Base-by-base conservation (phyloP, 2,329 filamentous ascomycete species). In the Hymenoscyphus fraxineus region DNA sequence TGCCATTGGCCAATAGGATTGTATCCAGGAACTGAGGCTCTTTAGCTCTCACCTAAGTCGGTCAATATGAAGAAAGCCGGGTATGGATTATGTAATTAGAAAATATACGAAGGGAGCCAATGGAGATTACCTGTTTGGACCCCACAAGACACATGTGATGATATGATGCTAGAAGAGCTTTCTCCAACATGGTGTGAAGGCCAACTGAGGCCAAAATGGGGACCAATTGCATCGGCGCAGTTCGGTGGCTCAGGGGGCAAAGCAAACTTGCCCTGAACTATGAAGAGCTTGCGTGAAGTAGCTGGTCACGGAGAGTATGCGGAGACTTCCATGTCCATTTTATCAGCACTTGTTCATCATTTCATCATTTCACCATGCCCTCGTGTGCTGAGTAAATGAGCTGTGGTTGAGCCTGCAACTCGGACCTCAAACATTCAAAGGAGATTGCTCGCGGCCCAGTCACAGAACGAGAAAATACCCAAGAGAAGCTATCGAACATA, bases 31-130 rank as follows among this genome's bases (percentile, higher is more conserved):
- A 19, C 44, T 51, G 44, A 51, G 44, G 44, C 44, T 51, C 44
- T 51, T 19, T 51, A 19, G n/a, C 44, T 51, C 44, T 13, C 19
- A 51, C 44, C n/a, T 51, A 22, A 51, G 22, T 35, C 35, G 35
- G 35, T 35, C 6, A 35, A 6, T 35, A 12, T 27, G n/a, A n/a
- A 22, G 2, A 22, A 51, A 12, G 10, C 4, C 3, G 19, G 44
- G 3, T 27, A 27, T 22, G 7, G 44, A 1, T 51, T 51, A 51
- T 35, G 44, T 51, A 22, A 51, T 51, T 10, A 22, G n/a, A 12
- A 51, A 51, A 51, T n/a, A 51, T 51, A 51, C 44, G 44, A 51
- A 51, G 44, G 44, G n/a, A 51, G 44, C 44, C 44, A 27, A 12
- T 51, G 44, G 22, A 51, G 44, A 51, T 51, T 51, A 22, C 35